A percentile compares a stretch with the other conserved stretches of the same genome.
Evolutionary conservation across 177 flowering plant species (phyloP).

Genomic region (Tripterygium wilfordii): DNA sequence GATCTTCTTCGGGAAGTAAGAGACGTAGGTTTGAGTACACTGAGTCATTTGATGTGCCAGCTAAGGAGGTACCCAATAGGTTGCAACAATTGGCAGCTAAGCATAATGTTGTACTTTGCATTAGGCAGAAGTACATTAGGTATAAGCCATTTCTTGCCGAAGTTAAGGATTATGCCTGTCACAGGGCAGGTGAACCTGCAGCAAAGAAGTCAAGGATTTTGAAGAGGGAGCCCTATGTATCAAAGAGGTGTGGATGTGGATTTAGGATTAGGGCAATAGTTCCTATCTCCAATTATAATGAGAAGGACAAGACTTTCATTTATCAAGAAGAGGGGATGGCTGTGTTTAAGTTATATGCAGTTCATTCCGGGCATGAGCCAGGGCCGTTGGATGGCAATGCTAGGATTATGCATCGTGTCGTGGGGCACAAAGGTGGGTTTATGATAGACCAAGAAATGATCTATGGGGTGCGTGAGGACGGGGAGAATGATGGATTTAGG

Average conservation of each 20-base stretch:
- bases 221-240: slow-evolving; percentile 93
- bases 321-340: slow-evolving; percentile 94
- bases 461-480: slow-evolving; percentile 74
- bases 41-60: slow-evolving; percentile 89
- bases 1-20: slow-evolving; percentile 39
- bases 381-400: slow-evolving; percentile 99
- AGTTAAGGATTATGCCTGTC: slow-evolving; percentile 99
- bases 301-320: slow-evolving; percentile 92
- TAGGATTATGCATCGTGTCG: slow-evolving; percentile 89
- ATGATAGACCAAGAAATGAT: slow-evolving; percentile 65
- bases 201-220: slow-evolving; percentile 69
- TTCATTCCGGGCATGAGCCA: slow-evolving; percentile 96
- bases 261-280: slow-evolving; percentile 97
- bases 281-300: slow-evolving; percentile 88
- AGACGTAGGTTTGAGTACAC: slow-evolving; percentile 92
- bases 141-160: slow-evolving; percentile 98
- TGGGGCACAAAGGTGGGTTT: slow-evolving; percentile 72
- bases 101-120: slow-evolving; percentile 95
- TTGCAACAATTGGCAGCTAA: slow-evolving; percentile 86
- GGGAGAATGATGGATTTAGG: slow-evolving; percentile 54
- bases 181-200: slow-evolving; percentile 90
- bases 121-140: slow-evolving; percentile 94
- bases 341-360: slow-evolving; percentile 88
- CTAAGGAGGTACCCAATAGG: slow-evolving; percentile 69
- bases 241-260: slow-evolving; percentile 97